Evolutionary conservation across 2,329 filamentous ascomycete genomes (phyloP), one percentile per base, ranked within the genome.

Genomic region (Malbranchea zuffiana): DNA sequence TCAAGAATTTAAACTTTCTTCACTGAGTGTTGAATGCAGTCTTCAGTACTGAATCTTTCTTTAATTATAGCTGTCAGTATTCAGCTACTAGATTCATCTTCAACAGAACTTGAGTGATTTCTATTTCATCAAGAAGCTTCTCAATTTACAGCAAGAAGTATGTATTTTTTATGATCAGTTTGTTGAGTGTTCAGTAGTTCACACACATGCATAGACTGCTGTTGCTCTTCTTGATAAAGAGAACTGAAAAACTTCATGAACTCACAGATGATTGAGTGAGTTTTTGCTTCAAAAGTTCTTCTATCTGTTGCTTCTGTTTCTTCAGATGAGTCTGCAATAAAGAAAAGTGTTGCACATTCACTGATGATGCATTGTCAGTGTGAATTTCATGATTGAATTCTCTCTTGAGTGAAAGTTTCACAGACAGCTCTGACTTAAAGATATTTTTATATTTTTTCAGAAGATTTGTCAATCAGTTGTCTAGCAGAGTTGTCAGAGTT

Each of bases 271-370:
- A 20, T 17, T 25, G 3, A 7, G 15, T 25, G 4, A 35, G 13
- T 26, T 35, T 19, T 35, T 27, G 10, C n/a, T 25, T 17, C 10
- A 25, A 20, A 4, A 27, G 11, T 6, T 35, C 26, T 6, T 15
- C 18, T 6, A 35, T 35, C 12, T 35, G 32, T 4, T 27, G 11
- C 17, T 35, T 35, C 20, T 35, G 32, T 27, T 35, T 27, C 16
- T 25, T 26, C 4, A 35, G 15, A 25, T 10, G 15, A 5, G 12
- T 13, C n/a, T 35, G 32, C 11, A 27, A 35, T 13, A 25, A 13
- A 10, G 17, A 33, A 12, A 15, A 33, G 6, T 7, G 4, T 11
- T 21, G 12, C 4, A 33, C 19, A 23, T 32, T 32, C 5, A 32
- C 23, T 3, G 23, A 13, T 12, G 10, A 3, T 20, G 16, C 6